These are phyloP conservation scores for Marchantia polymorpha DNA, from an alignment of 225 moss, liverwort and hornwort genomes.

Conservation along the genomic window DNA sequence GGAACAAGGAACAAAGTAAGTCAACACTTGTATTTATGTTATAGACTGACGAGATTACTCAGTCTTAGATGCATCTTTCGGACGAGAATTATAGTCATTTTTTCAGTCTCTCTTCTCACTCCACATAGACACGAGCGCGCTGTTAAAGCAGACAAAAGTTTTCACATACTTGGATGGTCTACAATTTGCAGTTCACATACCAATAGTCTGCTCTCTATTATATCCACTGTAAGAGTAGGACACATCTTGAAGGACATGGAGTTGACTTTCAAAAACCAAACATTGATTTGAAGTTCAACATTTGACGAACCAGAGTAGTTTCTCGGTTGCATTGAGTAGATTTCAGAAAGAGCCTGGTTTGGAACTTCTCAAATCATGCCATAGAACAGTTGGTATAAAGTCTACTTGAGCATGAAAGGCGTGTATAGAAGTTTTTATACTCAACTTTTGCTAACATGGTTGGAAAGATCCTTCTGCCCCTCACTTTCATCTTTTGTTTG, in stretches of 20 bases:
- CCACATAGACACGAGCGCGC: too few relatives aligned
- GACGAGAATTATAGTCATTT: too few relatives aligned
- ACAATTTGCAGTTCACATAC: too few relatives aligned
- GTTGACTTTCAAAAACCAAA: too few relatives aligned
- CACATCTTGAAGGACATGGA: too few relatives aligned
- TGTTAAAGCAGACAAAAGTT: too few relatives aligned
- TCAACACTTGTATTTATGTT: not conserved
- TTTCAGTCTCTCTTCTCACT: too few relatives aligned
- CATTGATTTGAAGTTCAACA: not conserved
- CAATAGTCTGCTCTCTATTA: too few relatives aligned
- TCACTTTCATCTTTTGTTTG: not conserved
- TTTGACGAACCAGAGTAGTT: not conserved
- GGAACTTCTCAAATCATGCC: not conserved
- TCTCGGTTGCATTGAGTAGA: not conserved
- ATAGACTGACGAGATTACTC: too few relatives aligned
- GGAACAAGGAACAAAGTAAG: constrained; percentile 74
- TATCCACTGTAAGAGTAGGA: too few relatives aligned
- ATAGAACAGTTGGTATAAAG: not conserved
- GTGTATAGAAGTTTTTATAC: not conserved
- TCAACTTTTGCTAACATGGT: not conserved
- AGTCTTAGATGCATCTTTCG: too few relatives aligned
- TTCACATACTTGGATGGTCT: too few relatives aligned
- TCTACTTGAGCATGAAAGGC: not conserved
- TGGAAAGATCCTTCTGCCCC: not conserved
- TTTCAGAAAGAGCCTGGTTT: not conserved